A percentile compares a stretch with the other conserved stretches of the same genome.
Evolutionary conservation across 805 yeast species (phyloP).

Genomic region (Lipomyces sp.): DNA sequence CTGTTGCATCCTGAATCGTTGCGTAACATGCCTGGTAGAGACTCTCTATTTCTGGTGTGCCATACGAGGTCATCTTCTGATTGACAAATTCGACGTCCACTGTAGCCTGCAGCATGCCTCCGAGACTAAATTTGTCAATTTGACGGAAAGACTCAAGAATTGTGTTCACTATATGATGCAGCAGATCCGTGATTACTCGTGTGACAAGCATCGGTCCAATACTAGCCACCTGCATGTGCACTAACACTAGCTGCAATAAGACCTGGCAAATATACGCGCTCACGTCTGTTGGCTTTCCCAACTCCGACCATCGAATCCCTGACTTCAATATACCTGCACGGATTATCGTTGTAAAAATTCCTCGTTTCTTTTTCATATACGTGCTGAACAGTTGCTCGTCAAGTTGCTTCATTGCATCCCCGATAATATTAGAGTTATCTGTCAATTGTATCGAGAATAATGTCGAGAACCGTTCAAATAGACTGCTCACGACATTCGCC

Average conservation of each 20-base stretch:
- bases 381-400: slow-evolving; percentile 60
- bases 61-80: slow-evolving; percentile 32
- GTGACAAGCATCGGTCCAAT: slow-evolving; percentile 55
- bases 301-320: slow-evolving; percentile 52
- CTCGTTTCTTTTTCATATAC: slow-evolving; percentile 57
- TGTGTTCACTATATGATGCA: slow-evolving; percentile 49
- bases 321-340: slow-evolving; percentile 48
- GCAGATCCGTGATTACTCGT: slow-evolving; percentile 54
- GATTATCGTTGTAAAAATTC: slow-evolving; percentile 49
- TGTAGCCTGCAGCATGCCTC: slow-evolving; percentile 56
- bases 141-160: slow-evolving; percentile 51
- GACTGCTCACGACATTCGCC: slow-evolving; percentile 53
- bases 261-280: slow-evolving; percentile 57
- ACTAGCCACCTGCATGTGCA: slow-evolving; percentile 57
- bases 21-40: slow-evolving; percentile 30
- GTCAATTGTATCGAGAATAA: slow-evolving; percentile 55
- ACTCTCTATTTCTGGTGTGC: slow-evolving; percentile 27
- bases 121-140: slow-evolving; percentile 53
- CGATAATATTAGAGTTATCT: slow-evolving; percentile 53
- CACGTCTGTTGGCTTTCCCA: slow-evolving; percentile 46
- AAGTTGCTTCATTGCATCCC: slow-evolving; percentile 52
- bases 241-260: slow-evolving; percentile 55
- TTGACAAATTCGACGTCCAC: slow-evolving; percentile 59
- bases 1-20: slow-evolving; percentile 36
- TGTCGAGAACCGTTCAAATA: slow-evolving; percentile 56